A percentile compares a stretch with the other conserved stretches of the same genome.
Conservation (phyloP, 768 basidiomycete species). For the Calocybe cyanea region DNA sequence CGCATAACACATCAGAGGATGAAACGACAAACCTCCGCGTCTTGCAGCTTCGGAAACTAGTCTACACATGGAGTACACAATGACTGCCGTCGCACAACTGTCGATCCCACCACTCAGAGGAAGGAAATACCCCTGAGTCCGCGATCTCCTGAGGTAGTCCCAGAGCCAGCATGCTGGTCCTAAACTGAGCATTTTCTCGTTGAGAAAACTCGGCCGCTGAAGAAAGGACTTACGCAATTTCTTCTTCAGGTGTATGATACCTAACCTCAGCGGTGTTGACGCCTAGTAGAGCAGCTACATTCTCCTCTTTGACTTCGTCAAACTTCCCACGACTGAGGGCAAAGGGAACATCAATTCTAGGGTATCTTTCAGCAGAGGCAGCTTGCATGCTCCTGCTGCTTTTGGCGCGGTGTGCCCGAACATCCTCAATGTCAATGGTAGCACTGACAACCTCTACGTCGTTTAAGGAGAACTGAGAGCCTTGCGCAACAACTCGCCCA, state of each 20-base stretch:
- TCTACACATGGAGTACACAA: constrained; percentile 95
- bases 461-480: constrained; percentile 91
- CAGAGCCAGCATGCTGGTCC: constrained; percentile 99
- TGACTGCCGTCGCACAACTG: constrained; percentile 94
- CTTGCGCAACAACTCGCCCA: constrained; percentile 89
- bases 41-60: constrained; percentile 78
- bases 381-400: constrained; percentile 92
- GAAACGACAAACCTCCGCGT: constrained; percentile 49
- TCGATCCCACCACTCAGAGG: constrained; percentile 97
- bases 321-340: constrained; percentile 75
- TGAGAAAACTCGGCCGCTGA: neutral
- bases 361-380: constrained; percentile 67
- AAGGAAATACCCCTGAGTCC: constrained; percentile 92
- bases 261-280: constrained; percentile 44
- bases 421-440: constrained; percentile 95
- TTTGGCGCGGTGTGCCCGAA: constrained; percentile 81
- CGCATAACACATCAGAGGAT: neutral
- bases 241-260: constrained; percentile 91
- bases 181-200: constrained; percentile 44
- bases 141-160: constrained; percentile 95
- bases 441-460: constrained; percentile 97
- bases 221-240: constrained; percentile 79
- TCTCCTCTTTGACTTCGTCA: constrained; percentile 55
- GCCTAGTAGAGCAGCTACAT: constrained; percentile 33
- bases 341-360: constrained; percentile 79